Evolutionary conservation across 2,329 filamentous ascomycete genomes (phyloP), one percentile per base, ranked within the genome.

Genomic region (Biscogniauxia mediterranea): DNA sequence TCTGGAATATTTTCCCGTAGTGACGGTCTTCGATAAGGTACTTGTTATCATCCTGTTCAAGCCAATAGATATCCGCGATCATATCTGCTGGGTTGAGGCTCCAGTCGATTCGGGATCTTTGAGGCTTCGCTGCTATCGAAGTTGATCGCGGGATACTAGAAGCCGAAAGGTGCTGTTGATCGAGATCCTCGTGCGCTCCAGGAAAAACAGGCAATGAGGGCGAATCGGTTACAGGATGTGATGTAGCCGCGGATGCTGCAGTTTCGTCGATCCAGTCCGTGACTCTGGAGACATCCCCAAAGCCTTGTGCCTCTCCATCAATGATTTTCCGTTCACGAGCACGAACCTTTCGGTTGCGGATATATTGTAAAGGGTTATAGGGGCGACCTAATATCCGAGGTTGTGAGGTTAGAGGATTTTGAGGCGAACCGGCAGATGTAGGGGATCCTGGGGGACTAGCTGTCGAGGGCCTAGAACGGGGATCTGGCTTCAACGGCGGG

Each of bases 291-390:
- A 91, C 80, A 73, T 97, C 88, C 49, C 85, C 82, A 79, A 96
- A 98, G 1, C 91, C 91, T 67, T 91, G 88, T 1, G 83, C 81
- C 64, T 92, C 87, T 17, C 90, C 87, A 69, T 95, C 86, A 38
- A 97, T 88, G 0, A 84, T 77, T 66, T 85, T 88, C 50, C 91
- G 85, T 76, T 96, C 91, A 17, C 93, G 85, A 25, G 89, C 89
- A 64, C 95, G 85, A 13, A 95, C 85, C 73, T 93, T 94, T 54
- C 94, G 85, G 72, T 99, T 98, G 20, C 95, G 89, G 59, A 98
- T 90, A 68, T 92, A 92, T 75, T 98, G 95, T 23, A 99, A 78
- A 4, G 94, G 95, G 73, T 99, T 97, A 73, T 98, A 98, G 1
- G 81, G 78, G 57, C 93, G 88, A 4, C 90, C 90, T 7, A 89